Base-by-base conservation (phyloP, 257 asterid genomes). In the Cruciata laevipes region DNA sequence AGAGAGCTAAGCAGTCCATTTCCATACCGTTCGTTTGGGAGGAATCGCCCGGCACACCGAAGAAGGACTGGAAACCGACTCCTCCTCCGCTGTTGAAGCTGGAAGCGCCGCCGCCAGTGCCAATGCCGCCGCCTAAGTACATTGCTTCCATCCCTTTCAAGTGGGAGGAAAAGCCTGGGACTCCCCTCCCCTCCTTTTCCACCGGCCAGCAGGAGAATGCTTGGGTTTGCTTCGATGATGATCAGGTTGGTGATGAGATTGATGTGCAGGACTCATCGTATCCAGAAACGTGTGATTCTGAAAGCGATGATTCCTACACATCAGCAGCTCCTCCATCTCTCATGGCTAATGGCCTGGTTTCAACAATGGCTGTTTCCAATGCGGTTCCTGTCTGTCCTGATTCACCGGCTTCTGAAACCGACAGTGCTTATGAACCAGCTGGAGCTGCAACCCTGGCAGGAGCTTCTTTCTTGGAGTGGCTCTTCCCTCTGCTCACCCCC, bases 121-220 rank as follows among this genome's bases (percentile, higher is more conserved):
- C 57, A 51, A 24, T 10, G 13, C 78, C 79, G 27, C 86, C 90
- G 4, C 77, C 72, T 42, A 87, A 87, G 80, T 78, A 83, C 32
- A 80, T 85, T 17, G 91, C 87, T 49, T 92, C 98, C 0, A 78
- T 86, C 55, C 98, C 97, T 6, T 92, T 92, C 23, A 80, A 82
- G 21, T 90, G 98, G 97, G 95, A 93, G 78, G 95, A 88, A 70
- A 93, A 85, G 75, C 96, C 97, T 3, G 95, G 98, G 42, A 88
- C 82, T 42, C 98, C 98, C 35, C 85, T 85, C 33, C 80, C 80
- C 8, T 63, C 71, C 63, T 79, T 72, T 77, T 66, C 77, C 79
- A 11, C 70, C 80, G 61, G 75, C 78, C 25, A 53, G 68, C 65
- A 18, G 78, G 72, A 74, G 23, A 78, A 72, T 38, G 61, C 42